A percentile compares a stretch with the other conserved stretches of the same genome.
Conservation (phyloP, 2,329 filamentous ascomycete species). For the Dothistroma septosporum region DNA sequence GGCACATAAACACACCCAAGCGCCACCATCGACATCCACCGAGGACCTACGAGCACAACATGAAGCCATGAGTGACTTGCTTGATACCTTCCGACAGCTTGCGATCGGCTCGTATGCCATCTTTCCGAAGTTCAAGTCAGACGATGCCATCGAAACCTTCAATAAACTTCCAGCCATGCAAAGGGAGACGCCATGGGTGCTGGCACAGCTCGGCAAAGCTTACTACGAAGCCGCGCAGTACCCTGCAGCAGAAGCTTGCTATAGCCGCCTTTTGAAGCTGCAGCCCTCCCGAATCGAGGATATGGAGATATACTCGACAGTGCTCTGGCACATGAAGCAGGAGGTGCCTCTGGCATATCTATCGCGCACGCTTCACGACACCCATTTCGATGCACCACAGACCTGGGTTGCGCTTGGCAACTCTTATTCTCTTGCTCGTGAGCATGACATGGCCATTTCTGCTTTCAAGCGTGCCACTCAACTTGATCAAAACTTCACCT, state of each 20-base stretch:
- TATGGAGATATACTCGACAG: constrained; percentile 97
- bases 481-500: constrained; percentile 83
- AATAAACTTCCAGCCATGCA: constrained; percentile 67
- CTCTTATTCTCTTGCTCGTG: constrained; percentile 83
- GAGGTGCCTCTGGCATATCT: constrained; percentile 89
- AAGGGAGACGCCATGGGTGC: constrained; percentile 87
- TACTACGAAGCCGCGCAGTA: constrained; percentile 89
- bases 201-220: constrained; percentile 84
- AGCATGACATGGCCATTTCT: constrained; percentile 89
- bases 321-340: constrained; percentile 96
- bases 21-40: constrained; percentile 11
- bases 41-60: constrained; percentile 44
- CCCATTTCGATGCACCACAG: constrained; percentile 83
- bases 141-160: constrained; percentile 71
- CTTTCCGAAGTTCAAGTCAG: constrained; percentile 67
- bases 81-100: constrained; percentile 78
- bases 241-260: constrained; percentile 79
- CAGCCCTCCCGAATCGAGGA: constrained; percentile 82
- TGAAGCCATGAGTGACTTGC: constrained; percentile 69
- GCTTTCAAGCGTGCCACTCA: constrained; percentile 96
- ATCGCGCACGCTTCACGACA: constrained; percentile 82
- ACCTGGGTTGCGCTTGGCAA: constrained; percentile 96
- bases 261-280: constrained; percentile 71
- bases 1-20: constrained; percentile 23
- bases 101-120: constrained; percentile 75